Evolutionary conservation across 169 alveolate species (phyloP).

Genomic region (Cystoisospora suis): DNA sequence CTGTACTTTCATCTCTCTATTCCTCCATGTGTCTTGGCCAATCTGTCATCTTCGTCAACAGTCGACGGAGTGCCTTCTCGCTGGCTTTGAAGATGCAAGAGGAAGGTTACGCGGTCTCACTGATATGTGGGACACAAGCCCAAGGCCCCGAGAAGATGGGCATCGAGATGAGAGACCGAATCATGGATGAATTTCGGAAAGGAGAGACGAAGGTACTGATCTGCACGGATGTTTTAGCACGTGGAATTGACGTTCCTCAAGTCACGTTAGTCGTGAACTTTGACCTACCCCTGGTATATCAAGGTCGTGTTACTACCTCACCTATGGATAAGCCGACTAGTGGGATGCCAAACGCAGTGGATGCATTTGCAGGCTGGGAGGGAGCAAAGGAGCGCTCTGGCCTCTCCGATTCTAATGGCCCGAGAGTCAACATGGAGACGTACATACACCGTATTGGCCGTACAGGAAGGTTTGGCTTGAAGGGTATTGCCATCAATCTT

Average conservation of each 20-base stretch:
- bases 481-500: constrained; percentile 95
- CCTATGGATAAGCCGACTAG: neutral
- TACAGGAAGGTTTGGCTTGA: constrained; percentile 96
- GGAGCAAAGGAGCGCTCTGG: neutral
- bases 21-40: constrained; percentile 95
- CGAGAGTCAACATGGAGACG: constrained; percentile 76
- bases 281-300: constrained; percentile 85
- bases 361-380: neutral
- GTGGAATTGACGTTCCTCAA: constrained; percentile 98
- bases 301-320: constrained; percentile 49
- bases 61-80: constrained; percentile 91
- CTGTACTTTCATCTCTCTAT: constrained; percentile 91
- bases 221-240: constrained; percentile 96
- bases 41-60: constrained; percentile 96
- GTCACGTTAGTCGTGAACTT: constrained; percentile 91
- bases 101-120: constrained; percentile 86
- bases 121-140: constrained; percentile 87
- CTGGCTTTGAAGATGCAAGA: constrained; percentile 91
- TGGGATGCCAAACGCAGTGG: neutral
- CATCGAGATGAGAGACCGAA: constrained; percentile 92
- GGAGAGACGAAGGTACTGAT: constrained; percentile 95
- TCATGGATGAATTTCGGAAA: constrained; percentile 94
- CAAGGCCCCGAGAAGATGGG: constrained; percentile 89
- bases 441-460: constrained; percentile 97
- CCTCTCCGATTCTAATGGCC: neutral